Base-by-base conservation (phyloP, 2,329 filamentous ascomycete genomes). In the Myriangium duriaei region DNA sequence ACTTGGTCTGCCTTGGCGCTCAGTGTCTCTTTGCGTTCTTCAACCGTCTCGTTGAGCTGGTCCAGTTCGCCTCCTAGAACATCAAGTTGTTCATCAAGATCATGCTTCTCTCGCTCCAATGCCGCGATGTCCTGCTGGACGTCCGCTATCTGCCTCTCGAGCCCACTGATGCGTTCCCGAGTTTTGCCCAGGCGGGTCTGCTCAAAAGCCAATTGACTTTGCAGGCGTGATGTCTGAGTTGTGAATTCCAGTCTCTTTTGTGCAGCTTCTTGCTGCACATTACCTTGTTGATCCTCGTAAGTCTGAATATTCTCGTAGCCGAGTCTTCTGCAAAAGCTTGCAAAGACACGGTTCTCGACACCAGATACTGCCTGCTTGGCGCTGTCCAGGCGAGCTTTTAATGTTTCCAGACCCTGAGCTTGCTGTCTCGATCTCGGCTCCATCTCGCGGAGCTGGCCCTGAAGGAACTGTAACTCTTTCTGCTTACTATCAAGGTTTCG, bases 201-300 rank as follows among this genome's bases (percentile, higher is more conserved):
- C 50, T 78, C 73, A 44, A 76, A 78, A 43, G 62, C 68, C 34
- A 79, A 61, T 47, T 74, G 66, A 47, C 73, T 75, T 47, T 76
- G 65, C 32, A 80, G 65, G 37, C 65, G 69, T 43, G 69, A 75
- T 48, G 70, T 72, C 55, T 98, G 91, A 3, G 81, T 77, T 40
- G 80, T 81, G 50, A 94, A 96, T 47, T 87, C 79, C 37, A 82
- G 77, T 45, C 84, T 84, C 65, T 87, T 87, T 59, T 91, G 79
- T 1, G 79, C 79, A 31, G 83, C 82, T 56, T 96, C 85, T 56
- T 94, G 84, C 58, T 96, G 87, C 34, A 93, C 66, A 30, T 81
- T 86, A 34, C 91, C 88, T 60, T 96, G 91, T 48, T 92, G 87
- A 16, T 81, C 81, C 56, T 96, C 86, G 52, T 96, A 98, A 41